Evolutionary conservation across 2,329 filamentous ascomycete genomes (phyloP), one percentile per base, ranked within the genome.

Genomic region (Rhinocladiella mackenziei): DNA sequence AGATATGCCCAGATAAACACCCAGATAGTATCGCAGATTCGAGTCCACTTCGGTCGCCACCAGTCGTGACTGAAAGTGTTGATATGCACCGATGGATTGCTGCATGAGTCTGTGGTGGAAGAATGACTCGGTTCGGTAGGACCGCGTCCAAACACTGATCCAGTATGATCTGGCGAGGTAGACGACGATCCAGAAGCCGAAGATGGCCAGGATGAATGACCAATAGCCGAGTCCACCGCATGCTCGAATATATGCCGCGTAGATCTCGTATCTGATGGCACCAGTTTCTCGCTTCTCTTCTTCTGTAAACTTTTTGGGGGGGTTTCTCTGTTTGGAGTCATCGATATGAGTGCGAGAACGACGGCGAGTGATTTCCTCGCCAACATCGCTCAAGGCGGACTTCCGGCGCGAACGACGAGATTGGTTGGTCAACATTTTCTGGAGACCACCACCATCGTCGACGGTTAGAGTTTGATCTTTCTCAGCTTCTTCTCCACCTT

Each of bases 261-360:
- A 91, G n/a, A 89, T 74, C 5, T 71, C 70, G 15, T 71, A 70
- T 55, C 82, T 82, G 22, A 91, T 79, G 4, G 80, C 75, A 1
- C 86, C 86, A 40, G 76, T 75, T 59, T 87, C 83, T 44, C 81
- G 76, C n/a, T 68, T 70, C 62, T 92, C 86, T 2, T 88, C 84
- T 58, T 88, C 81, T 18, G 86, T 77, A 53, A 89, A 91, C 61
- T 87, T 84, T 53, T 80, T 80, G 0, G 79, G 74, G 4, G 62
- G 46, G 3, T 55, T 46, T 4, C 65, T 63, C 32, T 62, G 76
- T 3, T 74, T 33, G 47, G 60, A 43, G 39, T 46, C 30, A 13
- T 53, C 50, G 42, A 44, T 26, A 15, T 54, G 50, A 8, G 43
- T 46, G 47, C 31, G 42, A 40, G 48, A 39, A 28, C 45, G 49